phyloP scores from a whole-genome alignment of 352 stramenopile genomes.

The Thraustochytrium striatum region DNA sequence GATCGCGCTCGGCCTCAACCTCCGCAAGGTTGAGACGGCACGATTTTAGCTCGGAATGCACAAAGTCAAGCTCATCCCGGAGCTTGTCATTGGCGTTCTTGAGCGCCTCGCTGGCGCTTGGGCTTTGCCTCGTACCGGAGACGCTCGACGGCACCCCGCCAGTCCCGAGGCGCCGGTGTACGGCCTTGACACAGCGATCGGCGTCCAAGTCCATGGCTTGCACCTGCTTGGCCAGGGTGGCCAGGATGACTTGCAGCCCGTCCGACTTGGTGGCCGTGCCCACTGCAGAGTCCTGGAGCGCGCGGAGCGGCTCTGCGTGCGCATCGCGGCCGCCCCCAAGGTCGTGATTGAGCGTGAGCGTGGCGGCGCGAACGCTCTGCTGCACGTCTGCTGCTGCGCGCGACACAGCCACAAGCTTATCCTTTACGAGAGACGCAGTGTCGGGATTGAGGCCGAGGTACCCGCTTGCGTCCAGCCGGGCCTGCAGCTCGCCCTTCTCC shows the following conservation, averaged over 20 bases:
- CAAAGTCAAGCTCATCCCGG: not conserved
- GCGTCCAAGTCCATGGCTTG: not conserved
- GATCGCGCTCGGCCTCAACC: no score
- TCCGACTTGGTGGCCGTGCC: not conserved
- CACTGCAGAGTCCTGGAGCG: not conserved
- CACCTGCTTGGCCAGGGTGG: conserved; percentile 9
- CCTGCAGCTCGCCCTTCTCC: conserved; percentile 21
- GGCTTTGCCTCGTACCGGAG: no score
- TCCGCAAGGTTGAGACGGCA: no score
- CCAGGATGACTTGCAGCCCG: conserved; percentile 18
- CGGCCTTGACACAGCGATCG: no score
- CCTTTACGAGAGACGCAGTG: conserved; percentile 22
- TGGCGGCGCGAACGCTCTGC: not conserved
- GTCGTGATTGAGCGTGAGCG: not conserved
- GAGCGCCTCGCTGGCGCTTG: no score
- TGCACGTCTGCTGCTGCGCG: conserved; percentile 3
- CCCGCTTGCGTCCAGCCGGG: not conserved
- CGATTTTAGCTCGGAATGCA: no score
- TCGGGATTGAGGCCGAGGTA: not conserved
- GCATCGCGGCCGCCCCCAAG: not conserved
- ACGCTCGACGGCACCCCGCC: no score
- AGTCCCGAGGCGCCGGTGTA: no score
- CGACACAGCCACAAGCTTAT: conserved; percentile 24
- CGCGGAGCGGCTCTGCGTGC: not conserved
- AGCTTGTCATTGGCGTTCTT: not conserved